Evolutionary conservation across 1,139 yeast genomes (phyloP).

Genomic region (Hanseniaspora sp.): DNA sequence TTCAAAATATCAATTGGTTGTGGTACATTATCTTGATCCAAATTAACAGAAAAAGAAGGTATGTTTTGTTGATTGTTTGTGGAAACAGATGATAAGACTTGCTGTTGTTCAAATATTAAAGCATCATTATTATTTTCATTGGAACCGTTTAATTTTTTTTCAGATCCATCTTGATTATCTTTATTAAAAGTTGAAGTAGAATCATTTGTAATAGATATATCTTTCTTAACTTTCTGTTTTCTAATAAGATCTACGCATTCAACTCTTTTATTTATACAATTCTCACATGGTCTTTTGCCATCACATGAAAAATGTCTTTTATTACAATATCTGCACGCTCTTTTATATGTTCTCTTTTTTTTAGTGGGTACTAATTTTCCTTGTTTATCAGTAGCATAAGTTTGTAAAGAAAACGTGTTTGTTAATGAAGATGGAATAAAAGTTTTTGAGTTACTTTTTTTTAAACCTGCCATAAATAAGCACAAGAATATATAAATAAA

Average conservation of each 20-base stretch:
- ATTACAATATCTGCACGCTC: slow-evolving; percentile 84
- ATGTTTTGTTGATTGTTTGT: too few relatives aligned
- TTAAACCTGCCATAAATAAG: neutral
- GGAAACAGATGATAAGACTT: too few relatives aligned
- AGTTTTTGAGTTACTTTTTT: neutral
- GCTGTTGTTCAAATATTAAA: too few relatives aligned
- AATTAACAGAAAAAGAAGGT: too few relatives aligned
- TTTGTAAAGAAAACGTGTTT: neutral
- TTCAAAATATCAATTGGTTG: too few relatives aligned
- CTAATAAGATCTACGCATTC: slow-evolving; percentile 24
- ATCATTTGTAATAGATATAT: neutral
- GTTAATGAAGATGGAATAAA: neutral
- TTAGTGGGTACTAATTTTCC: slow-evolving; percentile 14
- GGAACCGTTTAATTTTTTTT: neutral
- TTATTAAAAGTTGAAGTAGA: too few relatives aligned
- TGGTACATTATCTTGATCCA: too few relatives aligned
- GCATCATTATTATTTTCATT: too few relatives aligned
- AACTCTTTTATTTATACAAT: slow-evolving; percentile 65
- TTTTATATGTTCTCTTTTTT: slow-evolving; percentile 46
- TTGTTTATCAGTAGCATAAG: neutral
- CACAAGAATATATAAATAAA: neutral
- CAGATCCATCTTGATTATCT: neutral
- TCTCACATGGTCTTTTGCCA: slow-evolving; percentile 63
- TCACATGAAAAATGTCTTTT: slow-evolving; percentile 84
- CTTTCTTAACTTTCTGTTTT: neutral